A percentile compares a stretch with the other conserved stretches of the same genome.
Conservation (phyloP, 2,329 filamentous ascomycete genomes). For the Sporothrix sp. region DNA sequence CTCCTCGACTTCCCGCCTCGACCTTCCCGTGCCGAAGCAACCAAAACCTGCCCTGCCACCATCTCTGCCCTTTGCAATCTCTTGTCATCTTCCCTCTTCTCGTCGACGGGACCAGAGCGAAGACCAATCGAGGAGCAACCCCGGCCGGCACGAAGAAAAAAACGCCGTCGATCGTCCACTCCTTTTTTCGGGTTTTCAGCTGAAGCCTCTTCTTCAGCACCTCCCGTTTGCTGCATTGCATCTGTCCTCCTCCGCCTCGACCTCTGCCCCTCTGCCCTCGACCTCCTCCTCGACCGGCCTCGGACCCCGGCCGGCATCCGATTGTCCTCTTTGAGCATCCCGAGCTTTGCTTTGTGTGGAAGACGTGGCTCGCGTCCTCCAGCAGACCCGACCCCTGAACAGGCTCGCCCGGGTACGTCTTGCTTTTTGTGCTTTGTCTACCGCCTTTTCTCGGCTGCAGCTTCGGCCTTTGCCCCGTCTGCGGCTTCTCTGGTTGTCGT, state of each 20-base stretch:
- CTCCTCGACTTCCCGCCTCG: slow-evolving; percentile 1
- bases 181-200: neutral
- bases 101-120: slow-evolving; percentile 5
- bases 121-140: neutral
- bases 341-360: neutral
- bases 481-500: too few relatives aligned
- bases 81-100: neutral
- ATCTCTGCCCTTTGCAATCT: neutral
- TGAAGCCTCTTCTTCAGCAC: slow-evolving; percentile 1
- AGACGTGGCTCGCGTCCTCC: neutral
- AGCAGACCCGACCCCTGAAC: neutral
- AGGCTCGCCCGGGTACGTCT: slow-evolving; percentile 4
- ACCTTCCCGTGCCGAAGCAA: slow-evolving; percentile 1
- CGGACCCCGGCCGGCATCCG: too few relatives aligned
- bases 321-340: neutral
- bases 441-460: neutral
- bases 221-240: neutral
- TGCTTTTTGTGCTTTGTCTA: neutral
- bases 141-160: neutral
- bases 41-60: neutral
- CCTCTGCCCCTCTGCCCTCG: too few relatives aligned
- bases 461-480: neutral
- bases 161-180: neutral
- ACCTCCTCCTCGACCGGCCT: neutral
- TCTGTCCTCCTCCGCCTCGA: neutral